These are phyloP conservation scores for Vishniacozyma victoriae DNA, from an alignment of 768 basidiomycete genomes.

Conservation along the genomic window DNA sequence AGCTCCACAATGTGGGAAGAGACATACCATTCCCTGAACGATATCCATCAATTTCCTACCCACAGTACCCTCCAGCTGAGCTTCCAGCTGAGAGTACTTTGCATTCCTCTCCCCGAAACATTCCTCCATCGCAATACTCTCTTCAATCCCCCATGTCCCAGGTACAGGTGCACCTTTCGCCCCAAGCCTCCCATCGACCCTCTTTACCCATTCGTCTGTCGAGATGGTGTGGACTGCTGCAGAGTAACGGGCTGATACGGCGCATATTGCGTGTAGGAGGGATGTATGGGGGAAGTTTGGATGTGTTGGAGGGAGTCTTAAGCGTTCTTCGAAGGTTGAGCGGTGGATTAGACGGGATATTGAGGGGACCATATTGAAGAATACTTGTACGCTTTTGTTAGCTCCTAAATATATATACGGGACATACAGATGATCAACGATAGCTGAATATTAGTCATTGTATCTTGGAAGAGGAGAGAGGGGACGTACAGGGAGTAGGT, in stretches of 20 bases:
- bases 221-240: conserved; percentile 47
- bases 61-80: conserved; percentile 3
- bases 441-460: conserved; percentile 1
- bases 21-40: conserved; percentile 25
- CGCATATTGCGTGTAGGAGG: conserved; percentile 76
- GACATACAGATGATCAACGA: conserved; percentile 24
- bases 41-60: conserved; percentile 22
- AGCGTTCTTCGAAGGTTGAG: conserved; percentile 59
- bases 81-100: conserved; percentile 20
- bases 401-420: background rate
- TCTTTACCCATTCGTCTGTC: conserved; percentile 10
- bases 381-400: conserved; percentile 61
- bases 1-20: too few species aligned
- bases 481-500: conserved; percentile 18
- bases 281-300: conserved; percentile 65
- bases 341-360: conserved; percentile 65
- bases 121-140: conserved; percentile 13
- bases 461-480: background rate
- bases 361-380: conserved; percentile 72
- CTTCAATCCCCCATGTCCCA: conserved; percentile 6
- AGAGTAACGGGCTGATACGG: conserved; percentile 68
- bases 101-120: conserved; percentile 37
- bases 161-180: conserved; percentile 26
- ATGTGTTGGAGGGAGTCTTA: conserved; percentile 62
- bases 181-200: conserved; percentile 6